A percentile compares a stretch with the other conserved stretches of the same genome.
phyloP scores from a whole-genome alignment of 768 basidiomycete genomes.

The Fibroporia radiculosa region DNA sequence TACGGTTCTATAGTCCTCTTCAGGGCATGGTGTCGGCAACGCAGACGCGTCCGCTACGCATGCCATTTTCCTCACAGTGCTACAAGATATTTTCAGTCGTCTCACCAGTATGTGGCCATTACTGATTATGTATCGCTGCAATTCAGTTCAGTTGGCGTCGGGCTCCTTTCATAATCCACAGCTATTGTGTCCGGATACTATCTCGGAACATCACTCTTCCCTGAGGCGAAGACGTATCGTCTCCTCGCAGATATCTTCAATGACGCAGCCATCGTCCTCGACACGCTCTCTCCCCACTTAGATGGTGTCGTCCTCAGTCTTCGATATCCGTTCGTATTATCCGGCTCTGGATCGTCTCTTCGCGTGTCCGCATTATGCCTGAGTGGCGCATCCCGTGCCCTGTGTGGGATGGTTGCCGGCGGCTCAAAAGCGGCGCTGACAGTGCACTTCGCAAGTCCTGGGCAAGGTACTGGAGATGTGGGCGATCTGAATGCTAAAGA shows the following conservation, averaged over 20 bases:
- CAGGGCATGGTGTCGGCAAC: constrained; percentile 66
- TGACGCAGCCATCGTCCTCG: constrained; percentile 50
- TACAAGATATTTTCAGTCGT: constrained; percentile 59
- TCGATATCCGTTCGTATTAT: constrained; percentile 26
- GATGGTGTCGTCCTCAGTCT: constrained; percentile 23
- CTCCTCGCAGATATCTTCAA: constrained; percentile 62
- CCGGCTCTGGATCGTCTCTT: constrained; percentile 26
- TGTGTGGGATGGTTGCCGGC: constrained; percentile 58
- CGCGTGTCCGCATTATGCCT: constrained; percentile 46
- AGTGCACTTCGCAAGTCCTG: constrained; percentile 53
- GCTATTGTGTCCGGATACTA: constrained; percentile 58
- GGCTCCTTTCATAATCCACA: constrained; percentile 18
- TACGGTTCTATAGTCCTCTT: too few species aligned
- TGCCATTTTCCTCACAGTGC: constrained; percentile 54
- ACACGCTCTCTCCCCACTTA: constrained; percentile 52
- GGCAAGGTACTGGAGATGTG: constrained; percentile 47
- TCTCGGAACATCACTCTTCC: constrained; percentile 55
- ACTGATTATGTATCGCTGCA: background rate
- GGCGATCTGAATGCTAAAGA: constrained; percentile 71
- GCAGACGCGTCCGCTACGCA: constrained; percentile 58
- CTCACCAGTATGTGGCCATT: constrained; percentile 43
- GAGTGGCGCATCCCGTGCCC: constrained; percentile 48
- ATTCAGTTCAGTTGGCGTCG: background rate
- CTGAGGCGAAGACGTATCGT: constrained; percentile 66
- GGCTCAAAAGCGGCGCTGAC: constrained; percentile 67